A percentile compares a stretch with the other conserved stretches of the same genome.
Evolutionary conservation across 441 rosid species (phyloP).

Genomic region (Pelargonium australe): DNA sequence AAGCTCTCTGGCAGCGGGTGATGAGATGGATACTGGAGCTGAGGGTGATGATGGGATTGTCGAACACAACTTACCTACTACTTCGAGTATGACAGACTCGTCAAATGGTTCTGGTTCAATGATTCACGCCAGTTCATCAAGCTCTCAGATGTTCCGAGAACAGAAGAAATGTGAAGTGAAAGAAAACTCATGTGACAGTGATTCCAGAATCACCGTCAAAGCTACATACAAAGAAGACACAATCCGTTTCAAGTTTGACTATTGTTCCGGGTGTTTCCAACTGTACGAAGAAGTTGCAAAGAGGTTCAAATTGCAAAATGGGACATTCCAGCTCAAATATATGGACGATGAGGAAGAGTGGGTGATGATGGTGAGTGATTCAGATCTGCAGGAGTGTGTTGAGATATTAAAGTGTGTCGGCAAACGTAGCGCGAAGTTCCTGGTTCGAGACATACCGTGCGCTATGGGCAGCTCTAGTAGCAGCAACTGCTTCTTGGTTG

Average conservation of each 20-base stretch:
- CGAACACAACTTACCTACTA: constrained; percentile 41
- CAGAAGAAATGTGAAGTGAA: constrained; percentile 32
- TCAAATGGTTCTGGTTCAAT: constrained; percentile 54
- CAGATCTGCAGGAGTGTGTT: constrained; percentile 72
- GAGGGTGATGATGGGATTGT: constrained; percentile 30
- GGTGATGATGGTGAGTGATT: constrained; percentile 66
- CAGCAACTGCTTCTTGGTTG: constrained; percentile 45
- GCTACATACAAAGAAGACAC: constrained; percentile 70
- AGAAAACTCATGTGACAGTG: constrained; percentile 29
- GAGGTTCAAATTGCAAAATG: constrained; percentile 64
- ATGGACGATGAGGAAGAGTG: constrained; percentile 86
- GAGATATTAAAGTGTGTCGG: constrained; percentile 56
- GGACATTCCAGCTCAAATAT: constrained; percentile 71
- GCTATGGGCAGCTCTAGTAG: constrained; percentile 59
- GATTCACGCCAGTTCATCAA: constrained; percentile 43
- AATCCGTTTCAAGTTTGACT: constrained; percentile 77
- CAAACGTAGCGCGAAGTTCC: constrained; percentile 51
- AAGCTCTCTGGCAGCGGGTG: constrained; percentile 34
- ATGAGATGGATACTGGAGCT: constrained; percentile 32
- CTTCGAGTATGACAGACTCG: constrained; percentile 60
- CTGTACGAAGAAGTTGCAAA: constrained; percentile 68
- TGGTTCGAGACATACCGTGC: constrained; percentile 46
- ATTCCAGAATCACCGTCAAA: constrained; percentile 52
- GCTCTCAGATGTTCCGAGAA: constrained; percentile 48
- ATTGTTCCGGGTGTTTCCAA: constrained; percentile 52